Evolutionary conservation across 1,284 basidiomycete genomes (phyloP), one percentile per base, ranked within the genome.

Genomic region (Leccinum solheimii): DNA sequence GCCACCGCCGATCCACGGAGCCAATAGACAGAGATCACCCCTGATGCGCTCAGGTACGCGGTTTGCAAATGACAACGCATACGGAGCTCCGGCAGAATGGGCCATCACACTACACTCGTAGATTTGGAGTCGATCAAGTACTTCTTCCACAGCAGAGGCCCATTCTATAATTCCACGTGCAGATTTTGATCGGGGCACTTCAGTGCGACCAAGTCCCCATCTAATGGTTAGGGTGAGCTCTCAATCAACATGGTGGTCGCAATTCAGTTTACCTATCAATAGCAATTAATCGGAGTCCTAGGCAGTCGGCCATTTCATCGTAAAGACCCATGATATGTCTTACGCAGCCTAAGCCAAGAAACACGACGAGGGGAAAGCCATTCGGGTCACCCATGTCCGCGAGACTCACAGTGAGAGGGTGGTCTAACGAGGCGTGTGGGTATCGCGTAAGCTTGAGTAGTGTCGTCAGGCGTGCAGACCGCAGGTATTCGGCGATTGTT

Each of bases 11-110:
- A 98, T 94, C 97, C 97, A 99, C n/a, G 97, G 97, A 0, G 96
- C 94, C 19, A 99, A 80, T 43, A 99, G 78, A 72, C 95, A 94
- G 3, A 98, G 79, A 62, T 94, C 90, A 13, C 97, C 97, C 26
- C 82, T 80, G 57, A 99, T 84, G 23, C 94, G 87, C 11, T 88
- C 81, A 1, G 87, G 87, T 43, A 86, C 80, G 63, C 85, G 85
- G 68, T 91, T 86, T 10, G 92, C 92, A 55, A 93, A 90, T 0
- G 95, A 94, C 57, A 97, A 80, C 0, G 96, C 95, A 74, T 97
- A 98, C 0, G 97, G 96, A 6, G 93, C 91, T 10, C 97, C 97
- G 6, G 97, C 97, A n/a, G 93, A 95, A 78, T 98, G 97, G 1
- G 96, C 97, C 80, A 98, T 87, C 43, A 98, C 79, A 66, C 93